A percentile compares a stretch with the other conserved stretches of the same genome.
phyloP scores from a whole-genome alignment of 331 rosid genomes.

The Acacia concinna region DNA sequence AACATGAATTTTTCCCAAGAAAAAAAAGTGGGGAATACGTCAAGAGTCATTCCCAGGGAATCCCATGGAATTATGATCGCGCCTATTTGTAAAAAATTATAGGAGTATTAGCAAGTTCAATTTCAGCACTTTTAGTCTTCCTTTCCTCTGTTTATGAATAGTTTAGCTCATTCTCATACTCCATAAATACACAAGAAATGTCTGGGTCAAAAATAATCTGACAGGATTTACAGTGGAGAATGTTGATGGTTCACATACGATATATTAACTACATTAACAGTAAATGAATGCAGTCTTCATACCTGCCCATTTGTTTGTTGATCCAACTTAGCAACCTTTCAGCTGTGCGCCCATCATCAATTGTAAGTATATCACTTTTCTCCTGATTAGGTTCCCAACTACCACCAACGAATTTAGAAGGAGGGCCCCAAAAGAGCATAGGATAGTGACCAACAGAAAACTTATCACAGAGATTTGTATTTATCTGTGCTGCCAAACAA shows the following conservation, averaged over 20 bases:
- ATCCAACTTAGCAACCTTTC: constrained; percentile 84
- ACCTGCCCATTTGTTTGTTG: constrained; percentile 86
- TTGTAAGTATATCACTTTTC: constrained; percentile 60
- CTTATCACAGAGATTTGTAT: constrained; percentile 87
- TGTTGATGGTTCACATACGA: constrained; percentile 5
- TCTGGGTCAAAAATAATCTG: background rate
- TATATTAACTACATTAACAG: constrained; percentile 25
- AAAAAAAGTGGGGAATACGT: background rate
- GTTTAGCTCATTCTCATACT: background rate
- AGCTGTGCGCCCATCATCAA: constrained; percentile 75
- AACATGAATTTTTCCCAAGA: background rate
- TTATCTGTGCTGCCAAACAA: constrained; percentile 95
- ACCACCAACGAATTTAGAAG: constrained; percentile 75
- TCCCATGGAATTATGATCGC: background rate
- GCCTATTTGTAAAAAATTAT: background rate
- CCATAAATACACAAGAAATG: background rate
- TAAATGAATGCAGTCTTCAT: constrained; percentile 37
- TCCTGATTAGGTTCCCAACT: constrained; percentile 73
- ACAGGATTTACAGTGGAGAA: background rate
- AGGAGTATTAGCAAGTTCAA: background rate
- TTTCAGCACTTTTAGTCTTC: background rate
- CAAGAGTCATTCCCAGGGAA: background rate
- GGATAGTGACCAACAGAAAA: constrained; percentile 90
- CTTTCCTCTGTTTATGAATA: background rate
- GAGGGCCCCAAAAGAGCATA: constrained; percentile 93